Conservation (phyloP, 2,329 filamentous ascomycete genomes). For the Ascochyta rabiei region DNA sequence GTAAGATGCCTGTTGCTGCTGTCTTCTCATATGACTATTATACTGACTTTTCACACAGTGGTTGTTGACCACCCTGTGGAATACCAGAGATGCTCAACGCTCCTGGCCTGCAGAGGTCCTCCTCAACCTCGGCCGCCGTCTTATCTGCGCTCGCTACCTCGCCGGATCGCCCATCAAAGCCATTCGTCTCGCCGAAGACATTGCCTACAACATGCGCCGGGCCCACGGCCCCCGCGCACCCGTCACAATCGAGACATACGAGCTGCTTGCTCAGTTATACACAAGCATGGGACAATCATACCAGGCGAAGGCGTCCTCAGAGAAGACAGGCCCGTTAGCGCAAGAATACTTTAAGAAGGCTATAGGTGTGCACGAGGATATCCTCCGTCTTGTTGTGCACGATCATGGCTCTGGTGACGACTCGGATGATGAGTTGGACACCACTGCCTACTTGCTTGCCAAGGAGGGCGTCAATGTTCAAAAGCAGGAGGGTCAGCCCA, state of each 20-base stretch:
- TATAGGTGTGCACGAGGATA: slow-evolving; percentile 38
- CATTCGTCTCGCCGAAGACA: slow-evolving; percentile 57
- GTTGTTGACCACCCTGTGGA: slow-evolving; percentile 48
- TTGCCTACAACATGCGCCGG: slow-evolving; percentile 62
- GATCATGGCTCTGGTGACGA: slow-evolving; percentile 32
- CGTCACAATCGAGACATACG: slow-evolving; percentile 57
- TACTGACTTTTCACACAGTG: slow-evolving; percentile 23
- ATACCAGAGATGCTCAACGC: slow-evolving; percentile 41
- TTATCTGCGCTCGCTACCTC: slow-evolving; percentile 60
- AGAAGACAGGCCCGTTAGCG: slow-evolving; percentile 45
- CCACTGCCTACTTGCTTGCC: slow-evolving; percentile 44
- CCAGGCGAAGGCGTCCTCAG: slow-evolving; percentile 44
- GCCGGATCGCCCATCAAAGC: slow-evolving; percentile 52
- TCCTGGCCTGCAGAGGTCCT: slow-evolving; percentile 49
- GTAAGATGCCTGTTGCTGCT: slow-evolving; percentile 10
- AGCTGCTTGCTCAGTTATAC: slow-evolving; percentile 58
- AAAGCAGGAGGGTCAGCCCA: slow-evolving; percentile 30
- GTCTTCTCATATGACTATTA: not conserved
- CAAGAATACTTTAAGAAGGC: slow-evolving; percentile 50
- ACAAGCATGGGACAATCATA: slow-evolving; percentile 49
- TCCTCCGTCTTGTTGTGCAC: slow-evolving; percentile 41
- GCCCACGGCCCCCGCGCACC: slow-evolving; percentile 58
- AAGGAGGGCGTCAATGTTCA: slow-evolving; percentile 43
- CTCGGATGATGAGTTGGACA: slow-evolving; percentile 44
- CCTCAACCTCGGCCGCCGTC: slow-evolving; percentile 59